Base-by-base conservation (phyloP, 768 basidiomycete genomes). In the Kwoniella botswanensis region DNA sequence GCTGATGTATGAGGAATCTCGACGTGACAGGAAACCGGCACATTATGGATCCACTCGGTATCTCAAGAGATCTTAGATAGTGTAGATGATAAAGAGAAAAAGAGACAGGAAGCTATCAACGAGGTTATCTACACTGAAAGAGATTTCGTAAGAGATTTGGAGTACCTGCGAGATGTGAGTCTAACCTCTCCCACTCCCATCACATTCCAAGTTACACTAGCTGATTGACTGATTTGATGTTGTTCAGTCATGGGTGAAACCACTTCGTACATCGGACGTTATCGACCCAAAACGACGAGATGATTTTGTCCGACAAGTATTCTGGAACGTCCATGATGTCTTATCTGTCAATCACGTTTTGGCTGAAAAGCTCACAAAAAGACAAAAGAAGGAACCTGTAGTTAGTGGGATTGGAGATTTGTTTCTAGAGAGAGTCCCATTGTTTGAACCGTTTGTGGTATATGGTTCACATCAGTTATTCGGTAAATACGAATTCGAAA, bases 401-500 rank as follows among this genome's bases (percentile, higher is more conserved):
- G 95, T 99, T 42, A 91, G 94, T 77, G 87, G 89, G 65, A 91
- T 99, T 66, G 93, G 93, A 0, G 97, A 99, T 84, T 89, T 98
- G 69, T 87, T 98, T 26, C 85, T 93, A 56, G 95, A 98, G 42
- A 85, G 88, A 22, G 92, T 95, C 1, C 92, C 93, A 0, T 88
- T 91, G 79, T 97, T 99, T 76, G 88, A 86, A 11, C 97, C 97
- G 1, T 99, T 98, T 79, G 94, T 98, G 59, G 89, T 89, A 43
- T 99, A 98, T 78, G 97, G 96, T 55, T 90, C 94, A 10, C 96
- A 98, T 81, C 97, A 99, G 83, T 86, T 98, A 67, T 98, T 96
- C 80, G 97, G 97, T 13, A 99, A 98, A 84, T 98, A 93, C 82
- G 95, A 98, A 85, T 98, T 99, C 83, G 97, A 99, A 86, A 96